Conservation (phyloP, 1,284 basidiomycete genomes). For the Pseudozyma sp. region DNA sequence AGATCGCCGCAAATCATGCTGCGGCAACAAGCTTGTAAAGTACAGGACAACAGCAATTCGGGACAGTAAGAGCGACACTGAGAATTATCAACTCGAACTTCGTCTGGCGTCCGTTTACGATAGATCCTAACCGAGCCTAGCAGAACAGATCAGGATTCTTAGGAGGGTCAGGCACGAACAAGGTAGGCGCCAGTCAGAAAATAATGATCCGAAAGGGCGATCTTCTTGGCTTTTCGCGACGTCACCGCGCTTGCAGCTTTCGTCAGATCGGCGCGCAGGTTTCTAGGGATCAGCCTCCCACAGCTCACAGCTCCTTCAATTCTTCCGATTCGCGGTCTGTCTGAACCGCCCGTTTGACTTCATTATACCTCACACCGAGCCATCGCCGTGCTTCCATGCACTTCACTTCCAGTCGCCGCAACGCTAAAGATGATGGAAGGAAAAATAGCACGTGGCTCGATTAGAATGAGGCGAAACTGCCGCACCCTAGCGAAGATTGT, state of each 20-base stretch:
- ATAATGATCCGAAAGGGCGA: constrained; percentile 10
- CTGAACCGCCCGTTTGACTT: too few relatives aligned
- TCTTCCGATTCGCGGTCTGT: too few relatives aligned
- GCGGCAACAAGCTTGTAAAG: too few relatives aligned
- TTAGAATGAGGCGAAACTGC: background rate
- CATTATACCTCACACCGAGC: background rate
- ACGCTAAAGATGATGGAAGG: background rate
- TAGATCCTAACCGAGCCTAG: background rate
- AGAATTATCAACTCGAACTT: background rate
- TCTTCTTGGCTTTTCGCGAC: constrained; percentile 13
- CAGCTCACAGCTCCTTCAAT: background rate
- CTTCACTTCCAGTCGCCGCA: background rate
- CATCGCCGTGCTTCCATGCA: background rate
- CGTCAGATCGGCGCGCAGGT: constrained; percentile 27
- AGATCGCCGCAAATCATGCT: constrained; percentile 15
- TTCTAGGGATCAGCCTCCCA: constrained; percentile 5
- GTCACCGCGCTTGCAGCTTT: constrained; percentile 40
- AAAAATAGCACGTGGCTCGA: constrained; percentile 15
- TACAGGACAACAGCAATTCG: background rate
- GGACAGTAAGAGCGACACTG: background rate
- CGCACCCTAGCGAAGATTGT: background rate
- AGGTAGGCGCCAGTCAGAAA: background rate
- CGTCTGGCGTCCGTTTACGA: background rate
- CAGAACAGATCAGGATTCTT: constrained; percentile 9
- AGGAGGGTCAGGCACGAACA: constrained; percentile 3